These are phyloP conservation scores for Xylaria sp. DNA, from an alignment of 2,329 filamentous ascomycete genomes.

Conservation along the genomic window DNA sequence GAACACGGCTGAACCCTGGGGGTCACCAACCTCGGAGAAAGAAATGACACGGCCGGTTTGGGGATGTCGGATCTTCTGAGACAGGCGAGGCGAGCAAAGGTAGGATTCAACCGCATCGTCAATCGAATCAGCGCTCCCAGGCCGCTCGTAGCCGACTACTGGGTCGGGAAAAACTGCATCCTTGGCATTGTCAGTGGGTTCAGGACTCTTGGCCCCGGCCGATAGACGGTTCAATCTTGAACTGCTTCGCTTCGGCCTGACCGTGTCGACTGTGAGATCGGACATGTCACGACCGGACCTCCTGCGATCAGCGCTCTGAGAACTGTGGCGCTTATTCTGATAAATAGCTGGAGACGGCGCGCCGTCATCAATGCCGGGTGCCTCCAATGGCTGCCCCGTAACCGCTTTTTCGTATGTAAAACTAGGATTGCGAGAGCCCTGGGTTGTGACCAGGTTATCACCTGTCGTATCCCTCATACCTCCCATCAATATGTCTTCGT, in stretches of 20 bases:
- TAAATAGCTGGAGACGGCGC: conserved; percentile 77
- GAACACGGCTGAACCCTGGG: conserved; percentile 90
- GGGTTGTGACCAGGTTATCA: conserved; percentile 38
- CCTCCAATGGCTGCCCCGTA: conserved; percentile 42
- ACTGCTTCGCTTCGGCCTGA: conserved; percentile 65
- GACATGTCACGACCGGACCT: conserved; percentile 63
- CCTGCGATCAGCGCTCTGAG: conserved; percentile 58
- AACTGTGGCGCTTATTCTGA: conserved; percentile 67
- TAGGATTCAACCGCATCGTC: conserved; percentile 90
- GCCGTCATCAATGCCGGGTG: conserved; percentile 65
- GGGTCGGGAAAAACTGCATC: conserved; percentile 52
- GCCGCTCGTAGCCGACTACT: conserved; percentile 74
- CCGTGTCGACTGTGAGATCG: conserved; percentile 56
- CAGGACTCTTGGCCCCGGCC: conserved; percentile 54
- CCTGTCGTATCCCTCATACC: conserved; percentile 48
- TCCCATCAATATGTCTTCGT: conserved; percentile 47
- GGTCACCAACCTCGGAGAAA: conserved; percentile 96
- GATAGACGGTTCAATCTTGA: conserved; percentile 70
- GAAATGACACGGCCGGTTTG: conserved; percentile 89
- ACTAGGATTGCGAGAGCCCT: conserved; percentile 40
- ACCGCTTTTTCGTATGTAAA: conserved; percentile 43
- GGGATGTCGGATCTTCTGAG: conserved; percentile 87
- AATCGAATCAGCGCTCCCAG: conserved; percentile 84
- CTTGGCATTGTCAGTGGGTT: conserved; percentile 46
- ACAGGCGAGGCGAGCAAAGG: conserved; percentile 82